phyloP scores from a whole-genome alignment of 179 eudicot genomes.

The Silene vulgaris region DNA sequence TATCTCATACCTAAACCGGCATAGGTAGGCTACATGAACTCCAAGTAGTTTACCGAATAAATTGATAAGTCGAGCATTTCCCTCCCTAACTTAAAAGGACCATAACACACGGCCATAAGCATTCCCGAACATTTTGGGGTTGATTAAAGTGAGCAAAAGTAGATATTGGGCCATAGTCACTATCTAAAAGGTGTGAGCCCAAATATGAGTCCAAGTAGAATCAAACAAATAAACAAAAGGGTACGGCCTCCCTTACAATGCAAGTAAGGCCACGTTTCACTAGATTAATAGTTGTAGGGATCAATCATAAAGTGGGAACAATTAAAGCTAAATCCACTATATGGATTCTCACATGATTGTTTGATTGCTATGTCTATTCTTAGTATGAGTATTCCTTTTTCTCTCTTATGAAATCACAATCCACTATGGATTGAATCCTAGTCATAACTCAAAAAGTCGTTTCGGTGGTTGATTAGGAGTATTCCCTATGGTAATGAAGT shows the following conservation, averaged over 20 bases:
- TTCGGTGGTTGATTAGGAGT: too few species aligned
- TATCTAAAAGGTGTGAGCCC: background rate
- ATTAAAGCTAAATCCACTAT: background rate
- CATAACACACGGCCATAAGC: background rate
- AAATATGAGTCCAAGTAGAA: background rate
- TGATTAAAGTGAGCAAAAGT: background rate
- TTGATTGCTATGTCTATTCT: background rate
- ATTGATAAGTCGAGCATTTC: too few species aligned
- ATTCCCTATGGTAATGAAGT: too few species aligned
- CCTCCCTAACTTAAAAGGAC: too few species aligned
- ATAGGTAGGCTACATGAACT: too few species aligned
- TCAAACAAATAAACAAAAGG: background rate
- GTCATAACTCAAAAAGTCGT: too few species aligned
- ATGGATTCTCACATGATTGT: too few species aligned
- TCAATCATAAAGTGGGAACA: background rate
- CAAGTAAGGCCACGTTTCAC: constrained; percentile 12
- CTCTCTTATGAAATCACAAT: background rate
- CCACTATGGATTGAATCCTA: background rate
- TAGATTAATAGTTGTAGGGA: background rate
- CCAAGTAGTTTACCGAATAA: too few species aligned
- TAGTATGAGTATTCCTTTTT: background rate
- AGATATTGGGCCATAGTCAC: background rate
- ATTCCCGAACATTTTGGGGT: background rate
- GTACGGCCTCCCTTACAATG: background rate
- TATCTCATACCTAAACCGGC: too few species aligned